Evolutionary conservation across 495 filamentous ascomycete species (phyloP), one percentile per base, ranked within the genome.

Genomic region (Penicillium flavigenum): DNA sequence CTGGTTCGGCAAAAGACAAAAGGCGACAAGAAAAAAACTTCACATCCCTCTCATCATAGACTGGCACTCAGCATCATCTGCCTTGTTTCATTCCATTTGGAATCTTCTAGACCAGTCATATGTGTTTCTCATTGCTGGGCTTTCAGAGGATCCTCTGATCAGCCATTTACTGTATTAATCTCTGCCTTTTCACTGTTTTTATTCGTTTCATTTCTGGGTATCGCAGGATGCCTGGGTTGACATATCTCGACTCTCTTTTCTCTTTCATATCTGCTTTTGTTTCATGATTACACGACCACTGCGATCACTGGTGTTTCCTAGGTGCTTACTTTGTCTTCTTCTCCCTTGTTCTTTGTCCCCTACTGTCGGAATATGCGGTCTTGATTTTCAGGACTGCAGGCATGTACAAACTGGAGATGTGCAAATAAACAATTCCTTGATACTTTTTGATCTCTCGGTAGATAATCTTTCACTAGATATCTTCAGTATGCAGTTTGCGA

Each of bases 101-200:
- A 47, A 63, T 57, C 53, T 59, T 60, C 38, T 67, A 64, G 62
- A 67, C 50, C 50, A 54, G 46, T 58, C 56, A 47, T 51, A 66
- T 61, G 43, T 27, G 36, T 59, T 51, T 59, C 34, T 49, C 51
- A 38, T 50, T 47, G 53, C 34, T 48, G 31, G 32, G 26, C n/a
- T 34, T 36, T 44, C 43, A 27, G 39, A 12, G 51, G 31, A 39
- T n/a, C 47, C 19, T 47, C 53, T 53, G 22, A 49, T 31, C 29
- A 41, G 34, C 38, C 47, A 60, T 48, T 52, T 60, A 51, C 48
- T 68, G 65, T 68, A 68, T 54, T 65, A 65, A 68, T 68, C 59
- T 53, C n/a, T 59, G 22, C 39, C 54, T 45, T 51, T 52, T 56
- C 29, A 58, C 26, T 51, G 60, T 58, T 58, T 47, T 57, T 48